Conservation (phyloP, 2,329 filamentous ascomycete genomes). For the Dactylellina leptospora region DNA sequence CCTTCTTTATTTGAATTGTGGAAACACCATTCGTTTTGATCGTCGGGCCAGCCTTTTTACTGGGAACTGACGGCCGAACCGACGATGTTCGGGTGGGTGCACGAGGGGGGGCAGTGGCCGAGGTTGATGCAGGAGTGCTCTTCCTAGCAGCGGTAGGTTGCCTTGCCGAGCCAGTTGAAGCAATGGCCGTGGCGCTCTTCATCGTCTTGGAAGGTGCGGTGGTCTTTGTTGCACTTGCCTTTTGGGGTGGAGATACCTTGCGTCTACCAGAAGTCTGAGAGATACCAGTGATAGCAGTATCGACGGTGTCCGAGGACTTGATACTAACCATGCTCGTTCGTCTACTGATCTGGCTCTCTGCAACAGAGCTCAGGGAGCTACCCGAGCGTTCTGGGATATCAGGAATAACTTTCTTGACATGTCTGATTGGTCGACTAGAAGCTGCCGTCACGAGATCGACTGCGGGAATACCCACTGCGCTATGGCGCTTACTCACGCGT, state of each 20-base stretch:
- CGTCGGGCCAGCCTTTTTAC: constrained; percentile 42
- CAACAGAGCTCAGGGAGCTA: constrained; percentile 43
- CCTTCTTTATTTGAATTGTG: background rate
- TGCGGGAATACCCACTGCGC: constrained; percentile 62
- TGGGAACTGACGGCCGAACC: background rate
- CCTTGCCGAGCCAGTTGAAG: background rate
- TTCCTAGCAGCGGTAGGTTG: constrained; percentile 4
- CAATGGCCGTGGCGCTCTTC: background rate
- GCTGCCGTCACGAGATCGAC: constrained; percentile 55
- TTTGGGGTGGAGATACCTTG: constrained; percentile 31
- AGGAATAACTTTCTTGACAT: constrained; percentile 42
- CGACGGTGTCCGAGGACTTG: constrained; percentile 41
- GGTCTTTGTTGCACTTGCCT: constrained; percentile 7
- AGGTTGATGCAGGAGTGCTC: background rate
- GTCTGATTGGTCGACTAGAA: constrained; percentile 29
- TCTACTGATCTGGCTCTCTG: constrained; percentile 38
- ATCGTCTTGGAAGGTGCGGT: background rate
- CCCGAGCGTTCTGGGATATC: constrained; percentile 41
- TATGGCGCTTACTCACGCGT: constrained; percentile 73
- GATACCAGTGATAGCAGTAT: constrained; percentile 42
- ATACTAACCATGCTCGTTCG: constrained; percentile 48
- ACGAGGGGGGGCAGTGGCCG: constrained; percentile 56
- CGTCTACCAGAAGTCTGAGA: constrained; percentile 35
- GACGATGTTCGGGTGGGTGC: constrained; percentile 55
- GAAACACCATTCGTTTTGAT: background rate